Base-by-base conservation (phyloP, 2,329 filamentous ascomycete genomes). In the Scolecobasidium constrictum region DNA sequence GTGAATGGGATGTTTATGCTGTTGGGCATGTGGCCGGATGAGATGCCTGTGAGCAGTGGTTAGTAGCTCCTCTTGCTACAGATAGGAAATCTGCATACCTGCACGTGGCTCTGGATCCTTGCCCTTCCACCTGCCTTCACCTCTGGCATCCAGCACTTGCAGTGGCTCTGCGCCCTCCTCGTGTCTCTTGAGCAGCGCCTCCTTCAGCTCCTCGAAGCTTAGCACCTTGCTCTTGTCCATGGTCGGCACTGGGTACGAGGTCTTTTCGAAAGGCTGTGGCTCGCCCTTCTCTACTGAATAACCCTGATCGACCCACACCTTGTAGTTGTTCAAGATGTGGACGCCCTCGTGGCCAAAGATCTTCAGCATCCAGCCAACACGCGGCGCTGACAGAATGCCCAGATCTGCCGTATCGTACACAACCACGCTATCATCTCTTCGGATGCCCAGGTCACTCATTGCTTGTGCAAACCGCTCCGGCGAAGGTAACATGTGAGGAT, bases 321-420 rank as follows among this genome's bases (percentile, higher is more conserved):
- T 84, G 67, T 95, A 98, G 66, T 98, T 98, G 67, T 98, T 93
- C 43, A 98, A 67, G 15, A 98, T 65, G 60, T 95, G 87, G 12
- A 98, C 90, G 49, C 78, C 81, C 35, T 78, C 69, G 60, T 98
- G 92, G 2, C 92, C 92, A 61, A 96, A 96, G 23, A 86, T 78
- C 55, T 78, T 78, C 50, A 98, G 69, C 2, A 90, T 98, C 92
- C 92, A 98, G 45, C 81, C 90, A 1, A 94, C 90, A 34, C 92
- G 76, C 3, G 92, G 92, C 2, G 90, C 92, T 53, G 84, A 92
- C 66, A 98, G 94, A 47, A 98, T 88, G 7, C 92, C 92, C 21
- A 90, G 68, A 66, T 96, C 88, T 48, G 86, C 81, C 20, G 79
- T 82, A 59, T 98, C 92, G 58, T 98, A 98, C 4, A 98, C 86